Evolutionary conservation across 345 rosid species (phyloP).

Genomic region (Anacardium occidentale): DNA sequence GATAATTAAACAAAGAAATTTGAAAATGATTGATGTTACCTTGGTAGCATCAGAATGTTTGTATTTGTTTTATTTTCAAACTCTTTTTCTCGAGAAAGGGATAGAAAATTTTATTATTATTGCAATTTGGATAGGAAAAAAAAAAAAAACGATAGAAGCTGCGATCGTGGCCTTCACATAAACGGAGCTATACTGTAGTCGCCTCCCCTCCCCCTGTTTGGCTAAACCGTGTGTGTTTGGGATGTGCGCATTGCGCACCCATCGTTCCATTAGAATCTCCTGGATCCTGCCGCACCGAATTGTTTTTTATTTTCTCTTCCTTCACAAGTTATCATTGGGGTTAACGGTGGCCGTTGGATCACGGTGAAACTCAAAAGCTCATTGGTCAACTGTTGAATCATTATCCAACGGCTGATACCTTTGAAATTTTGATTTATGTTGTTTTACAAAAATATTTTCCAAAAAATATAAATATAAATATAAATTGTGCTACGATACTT

Average conservation of each 20-base stretch:
- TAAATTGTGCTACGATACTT: too few relatives aligned
- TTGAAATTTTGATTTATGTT: too few relatives aligned
- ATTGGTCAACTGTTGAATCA: too few relatives aligned
- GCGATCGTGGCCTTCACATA: background rate
- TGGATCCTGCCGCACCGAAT: background rate
- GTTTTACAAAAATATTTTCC: too few relatives aligned
- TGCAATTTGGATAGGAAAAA: too few relatives aligned
- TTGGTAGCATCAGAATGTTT: background rate
- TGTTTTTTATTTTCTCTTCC: background rate
- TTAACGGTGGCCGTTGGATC: too few relatives aligned
- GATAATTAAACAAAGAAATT: background rate
- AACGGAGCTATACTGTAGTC: background rate
- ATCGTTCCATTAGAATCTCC: background rate
- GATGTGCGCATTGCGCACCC: slow-evolving; percentile 5
- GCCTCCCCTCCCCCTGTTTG: background rate
- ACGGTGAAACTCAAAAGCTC: too few relatives aligned
- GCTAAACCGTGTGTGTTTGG: background rate
- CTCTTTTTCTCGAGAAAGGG: background rate
- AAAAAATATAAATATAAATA: too few relatives aligned
- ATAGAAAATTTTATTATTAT: background rate
- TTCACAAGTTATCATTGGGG: background rate
- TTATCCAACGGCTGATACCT: too few relatives aligned
- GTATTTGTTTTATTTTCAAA: background rate
- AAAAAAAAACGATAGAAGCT: too few relatives aligned
- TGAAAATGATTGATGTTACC: background rate